phyloP scores from a whole-genome alignment of 2,329 filamentous ascomycete species.

The Venturiaceae sp. region DNA sequence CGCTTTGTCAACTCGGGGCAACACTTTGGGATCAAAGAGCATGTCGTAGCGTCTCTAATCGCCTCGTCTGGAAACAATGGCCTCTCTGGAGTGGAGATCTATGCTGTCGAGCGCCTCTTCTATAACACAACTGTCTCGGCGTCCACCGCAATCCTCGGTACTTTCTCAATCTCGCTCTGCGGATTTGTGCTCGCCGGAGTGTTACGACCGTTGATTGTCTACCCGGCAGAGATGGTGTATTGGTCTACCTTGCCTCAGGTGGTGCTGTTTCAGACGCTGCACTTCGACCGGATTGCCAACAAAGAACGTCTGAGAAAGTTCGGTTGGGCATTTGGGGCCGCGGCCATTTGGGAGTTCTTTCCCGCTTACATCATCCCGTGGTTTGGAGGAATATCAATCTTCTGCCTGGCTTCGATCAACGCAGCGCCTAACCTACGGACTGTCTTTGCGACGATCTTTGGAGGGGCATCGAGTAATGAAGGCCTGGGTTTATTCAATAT shows the following conservation, averaged over 20 bases:
- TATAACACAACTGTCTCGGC: conserved; percentile 59
- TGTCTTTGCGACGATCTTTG: conserved; percentile 10
- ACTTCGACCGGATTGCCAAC: conserved; percentile 47
- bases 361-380: conserved; percentile 6
- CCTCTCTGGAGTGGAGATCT: background rate
- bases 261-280: conserved; percentile 62
- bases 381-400: conserved; percentile 8
- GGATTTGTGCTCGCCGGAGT: conserved; percentile 17
- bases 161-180: conserved; percentile 60
- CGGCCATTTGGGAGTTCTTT: conserved; percentile 10
- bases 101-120: background rate
- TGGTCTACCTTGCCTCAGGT: conserved; percentile 57
- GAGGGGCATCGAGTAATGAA: conserved; percentile 8
- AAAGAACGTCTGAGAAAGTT: conserved; percentile 20
- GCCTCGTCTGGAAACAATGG: conserved; percentile 3
- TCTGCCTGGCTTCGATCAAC: conserved; percentile 9
- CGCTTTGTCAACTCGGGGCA: conserved; percentile 2
- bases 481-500: conserved; percentile 18
- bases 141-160: conserved; percentile 35
- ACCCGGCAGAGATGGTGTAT: conserved; percentile 66
- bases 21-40: conserved; percentile 2
- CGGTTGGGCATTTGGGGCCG: conserved; percentile 13
- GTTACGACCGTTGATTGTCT: conserved; percentile 17
- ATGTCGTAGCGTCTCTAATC: conserved; percentile 2
- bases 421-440: background rate